Percentiles rank a stretch among this genome's conserved stretches.
Conservation (phyloP, 139 green algal species). For the Tetradesmus lagerheimii region DNA sequence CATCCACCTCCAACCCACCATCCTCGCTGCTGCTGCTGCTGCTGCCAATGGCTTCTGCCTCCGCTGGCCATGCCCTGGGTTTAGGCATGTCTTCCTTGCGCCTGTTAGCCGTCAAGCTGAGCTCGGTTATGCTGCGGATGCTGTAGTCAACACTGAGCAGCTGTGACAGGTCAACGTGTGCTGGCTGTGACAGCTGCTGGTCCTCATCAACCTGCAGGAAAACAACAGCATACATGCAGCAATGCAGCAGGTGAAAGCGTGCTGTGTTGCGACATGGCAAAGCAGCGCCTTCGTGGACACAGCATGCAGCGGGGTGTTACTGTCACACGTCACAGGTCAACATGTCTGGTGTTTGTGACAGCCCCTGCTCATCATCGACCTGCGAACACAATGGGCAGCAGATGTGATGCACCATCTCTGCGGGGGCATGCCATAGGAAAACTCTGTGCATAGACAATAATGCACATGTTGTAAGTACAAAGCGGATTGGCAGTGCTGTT, state of each 20-base stretch:
- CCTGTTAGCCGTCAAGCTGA: slow-evolving; percentile 36
- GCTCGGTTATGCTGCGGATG: slow-evolving; percentile 37
- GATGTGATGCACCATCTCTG: not conserved
- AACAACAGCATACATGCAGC: not conserved
- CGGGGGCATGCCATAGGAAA: no score
- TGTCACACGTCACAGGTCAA: no score
- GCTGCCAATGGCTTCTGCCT: not conserved
- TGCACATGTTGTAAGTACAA: no score
- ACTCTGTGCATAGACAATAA: no score
- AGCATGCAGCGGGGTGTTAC: no score
- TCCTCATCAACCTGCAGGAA: slow-evolving; percentile 52
- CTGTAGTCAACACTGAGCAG: not conserved
- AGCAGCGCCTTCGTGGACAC: no score
- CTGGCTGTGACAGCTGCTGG: slow-evolving; percentile 41
- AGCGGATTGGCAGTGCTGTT: no score
- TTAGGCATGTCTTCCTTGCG: not conserved
- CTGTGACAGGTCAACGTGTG: slow-evolving; percentile 42
- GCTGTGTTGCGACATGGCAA: no score
- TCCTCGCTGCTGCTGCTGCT: not conserved
- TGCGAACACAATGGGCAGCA: not conserved
- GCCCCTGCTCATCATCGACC: no score
- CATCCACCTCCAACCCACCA: not conserved
- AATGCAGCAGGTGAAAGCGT: no score
- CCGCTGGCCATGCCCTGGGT: not conserved
- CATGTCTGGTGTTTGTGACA: no score